phyloP scores from a whole-genome alignment of 495 filamentous ascomycete genomes.

The Penicillium dipodomyicola region DNA sequence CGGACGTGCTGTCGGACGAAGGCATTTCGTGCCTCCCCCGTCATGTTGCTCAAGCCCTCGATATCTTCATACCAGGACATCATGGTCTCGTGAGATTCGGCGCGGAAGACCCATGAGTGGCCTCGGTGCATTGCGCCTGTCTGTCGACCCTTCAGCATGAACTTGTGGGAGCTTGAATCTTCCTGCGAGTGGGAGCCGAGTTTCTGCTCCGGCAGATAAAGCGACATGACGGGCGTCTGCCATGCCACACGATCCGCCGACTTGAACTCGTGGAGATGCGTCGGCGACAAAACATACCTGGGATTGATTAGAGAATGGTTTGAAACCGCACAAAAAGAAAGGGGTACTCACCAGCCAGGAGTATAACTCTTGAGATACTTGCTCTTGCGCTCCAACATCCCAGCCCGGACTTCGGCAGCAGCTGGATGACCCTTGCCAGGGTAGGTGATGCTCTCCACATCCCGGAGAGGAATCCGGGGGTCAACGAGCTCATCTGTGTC shows the following conservation, averaged over 20 bases:
- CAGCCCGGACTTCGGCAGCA: conserved; percentile 80
- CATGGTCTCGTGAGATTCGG: conserved; percentile 94
- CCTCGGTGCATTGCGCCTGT: conserved; percentile 90
- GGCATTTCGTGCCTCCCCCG: conserved; percentile 82
- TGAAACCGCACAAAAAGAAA: conserved; percentile 9
- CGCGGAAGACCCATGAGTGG: conserved; percentile 96
- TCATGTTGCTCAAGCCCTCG: conserved; percentile 77
- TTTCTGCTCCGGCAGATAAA: conserved; percentile 92
- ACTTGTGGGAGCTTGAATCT: conserved; percentile 91
- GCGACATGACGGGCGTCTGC: conserved; percentile 87
- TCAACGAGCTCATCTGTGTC: conserved; percentile 85
- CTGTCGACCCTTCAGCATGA: conserved; percentile 93
- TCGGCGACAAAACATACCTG: conserved; percentile 95
- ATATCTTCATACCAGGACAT: conserved; percentile 96
- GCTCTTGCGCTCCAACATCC: conserved; percentile 93
- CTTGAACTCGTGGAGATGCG: conserved; percentile 97
- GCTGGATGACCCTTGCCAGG: conserved; percentile 89
- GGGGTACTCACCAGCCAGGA: conserved; percentile 75
- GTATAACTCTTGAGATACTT: conserved; percentile 99
- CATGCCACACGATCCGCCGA: conserved; percentile 70
- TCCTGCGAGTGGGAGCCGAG: conserved; percentile 86
- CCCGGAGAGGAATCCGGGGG: conserved; percentile 73
- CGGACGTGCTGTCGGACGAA: conserved; percentile 78
- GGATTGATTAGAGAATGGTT: conserved; percentile 30
- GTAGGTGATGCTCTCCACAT: conserved; percentile 82